These are phyloP conservation scores for Populus alba DNA, from an alignment of 345 rosid species.

Conservation along the genomic window DNA sequence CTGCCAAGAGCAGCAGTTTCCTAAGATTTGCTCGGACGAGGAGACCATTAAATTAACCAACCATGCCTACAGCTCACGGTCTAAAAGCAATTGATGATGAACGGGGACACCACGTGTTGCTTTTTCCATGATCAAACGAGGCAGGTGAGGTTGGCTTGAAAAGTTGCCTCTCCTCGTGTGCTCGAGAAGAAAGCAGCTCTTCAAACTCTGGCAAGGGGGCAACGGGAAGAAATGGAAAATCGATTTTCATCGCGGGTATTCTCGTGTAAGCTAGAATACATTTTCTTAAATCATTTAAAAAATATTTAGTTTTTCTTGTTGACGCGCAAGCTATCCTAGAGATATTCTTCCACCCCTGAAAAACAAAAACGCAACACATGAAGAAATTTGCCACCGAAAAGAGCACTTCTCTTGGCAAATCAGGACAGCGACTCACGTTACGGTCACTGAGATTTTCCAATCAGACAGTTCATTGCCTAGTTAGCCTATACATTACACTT, in stretches of 20 bases:
- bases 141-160: neutral
- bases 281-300: no score
- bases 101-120: neutral
- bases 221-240: neutral
- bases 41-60: neutral
- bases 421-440: neutral
- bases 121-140: neutral
- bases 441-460: neutral
- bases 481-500: neutral
- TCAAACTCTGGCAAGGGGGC: neutral
- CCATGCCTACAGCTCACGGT: no score
- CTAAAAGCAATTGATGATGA: neutral
- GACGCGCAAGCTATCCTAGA: no score
- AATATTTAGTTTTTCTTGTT: no score
- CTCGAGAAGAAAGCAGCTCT: neutral
- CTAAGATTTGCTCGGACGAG: neutral
- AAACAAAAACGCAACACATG: neutral
- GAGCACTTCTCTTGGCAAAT: neutral
- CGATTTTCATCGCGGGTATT: neutral
- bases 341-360: no score
- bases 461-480: neutral
- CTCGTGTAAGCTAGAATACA: neutral
- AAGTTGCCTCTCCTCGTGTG: neutral
- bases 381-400: neutral
- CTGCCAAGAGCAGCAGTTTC: neutral